Base-by-base conservation (phyloP, 331 rosid genomes). In the Arachis monticola region DNA sequence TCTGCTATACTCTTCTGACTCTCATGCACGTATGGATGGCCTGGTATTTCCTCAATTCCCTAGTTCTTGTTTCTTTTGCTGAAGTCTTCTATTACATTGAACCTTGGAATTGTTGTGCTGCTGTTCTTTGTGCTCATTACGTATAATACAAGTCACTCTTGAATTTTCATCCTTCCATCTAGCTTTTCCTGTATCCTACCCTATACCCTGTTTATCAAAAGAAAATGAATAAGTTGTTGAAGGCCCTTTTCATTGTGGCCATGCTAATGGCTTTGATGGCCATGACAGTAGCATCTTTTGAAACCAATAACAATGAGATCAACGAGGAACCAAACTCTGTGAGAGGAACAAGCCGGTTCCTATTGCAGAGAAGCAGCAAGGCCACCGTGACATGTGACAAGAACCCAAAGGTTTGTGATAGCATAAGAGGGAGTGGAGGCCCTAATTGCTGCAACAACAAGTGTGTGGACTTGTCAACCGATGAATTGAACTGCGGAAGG, bases 401-500 rank as follows among this genome's bases (percentile, higher is more conserved):
- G 17, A 38, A 82, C 38, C 88, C 93, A 0, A 84, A 72, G n/a
- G 76, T 88, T 52, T 91, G 97, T 13, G 30, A 17, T 4, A 72
- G 1, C 0, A 48, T 35, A 4, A 35, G 74, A 62, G 87, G 92
- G 3, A 87, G 85, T 13, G 60, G 67, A 1, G 89, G 92, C 9
- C 85, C 77, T 4, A 53, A 75, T 62, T 91, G 89, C 68, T 91
- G 96, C 85, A 62, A 64, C 30, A 85, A 84, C 73, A 84, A 67
- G 58, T 91, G 96, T 11, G 90, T 91, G 13, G 67, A 87, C 40
- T 55, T 82, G 58, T 35, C 60, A 40, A 69, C 44, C 0, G 90
- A 91, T 53, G 67, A 32, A 50, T 41, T 41, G 10, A 91, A 88
- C 64, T 91, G 94, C 30, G 92, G 97, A 53, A 84, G 13, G 60